Evolutionary conservation across 176 grass and related monocot genomes (phyloP).

Genomic region (Oryza nivara): DNA sequence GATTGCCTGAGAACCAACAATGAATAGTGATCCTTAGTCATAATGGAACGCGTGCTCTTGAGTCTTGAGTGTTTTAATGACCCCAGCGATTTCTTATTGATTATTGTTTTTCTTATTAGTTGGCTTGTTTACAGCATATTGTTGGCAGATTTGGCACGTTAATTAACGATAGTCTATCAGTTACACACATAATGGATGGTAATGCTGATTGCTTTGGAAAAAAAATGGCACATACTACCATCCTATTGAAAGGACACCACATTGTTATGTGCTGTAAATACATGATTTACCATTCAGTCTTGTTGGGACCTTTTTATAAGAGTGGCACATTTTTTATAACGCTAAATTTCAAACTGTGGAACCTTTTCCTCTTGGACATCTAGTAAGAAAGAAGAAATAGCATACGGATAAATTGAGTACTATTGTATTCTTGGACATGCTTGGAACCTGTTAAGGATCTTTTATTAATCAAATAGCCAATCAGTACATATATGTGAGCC

Average conservation of each 20-base stretch:
- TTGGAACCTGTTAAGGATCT: neutral
- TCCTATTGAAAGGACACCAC: neutral
- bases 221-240: neutral
- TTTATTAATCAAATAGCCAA: neutral
- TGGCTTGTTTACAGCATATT: neutral
- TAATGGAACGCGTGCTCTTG: neutral
- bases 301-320: too few relatives aligned
- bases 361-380: neutral
- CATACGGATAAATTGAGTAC: neutral
- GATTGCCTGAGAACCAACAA: neutral
- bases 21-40: neutral
- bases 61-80: neutral
- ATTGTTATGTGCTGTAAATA: neutral
- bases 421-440: neutral
- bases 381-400: neutral
- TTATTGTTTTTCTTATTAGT: neutral
- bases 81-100: too few relatives aligned
- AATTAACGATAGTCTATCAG: neutral
- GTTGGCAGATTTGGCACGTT: conserved; percentile 10
- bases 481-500: conserved; percentile 4
- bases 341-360: neutral
- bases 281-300: too few relatives aligned
- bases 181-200: neutral
- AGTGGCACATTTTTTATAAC: neutral
- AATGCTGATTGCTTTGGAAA: neutral